A percentile compares a stretch with the other conserved stretches of the same genome.
phyloP scores from a whole-genome alignment of 2,329 filamentous ascomycete genomes.

The Penicillium sclerotiorum region DNA sequence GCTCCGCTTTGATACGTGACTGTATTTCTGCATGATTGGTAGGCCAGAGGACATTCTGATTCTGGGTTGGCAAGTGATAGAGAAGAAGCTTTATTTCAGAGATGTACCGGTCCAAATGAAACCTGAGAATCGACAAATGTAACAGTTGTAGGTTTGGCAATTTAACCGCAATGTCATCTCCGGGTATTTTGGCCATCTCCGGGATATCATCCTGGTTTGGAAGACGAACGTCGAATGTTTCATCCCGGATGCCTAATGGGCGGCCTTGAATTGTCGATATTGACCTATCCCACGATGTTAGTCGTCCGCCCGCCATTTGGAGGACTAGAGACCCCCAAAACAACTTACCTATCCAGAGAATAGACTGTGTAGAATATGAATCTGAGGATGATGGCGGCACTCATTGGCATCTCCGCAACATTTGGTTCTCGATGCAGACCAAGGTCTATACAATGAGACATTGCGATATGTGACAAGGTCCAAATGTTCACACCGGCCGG shows the following conservation, averaged over 20 bases:
- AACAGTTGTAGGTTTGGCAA: slow-evolving; percentile 14
- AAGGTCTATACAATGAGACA: slow-evolving; percentile 43
- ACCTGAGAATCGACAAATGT: slow-evolving; percentile 30
- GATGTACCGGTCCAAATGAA: slow-evolving; percentile 28
- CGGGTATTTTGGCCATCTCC: slow-evolving; percentile 4
- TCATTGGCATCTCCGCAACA: slow-evolving; percentile 7
- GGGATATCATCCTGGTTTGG: slow-evolving; percentile 12
- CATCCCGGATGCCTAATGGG: slow-evolving; percentile 41
- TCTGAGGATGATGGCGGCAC: slow-evolving; percentile 20
- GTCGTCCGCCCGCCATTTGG: neutral
- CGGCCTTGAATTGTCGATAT: slow-evolving; percentile 44
- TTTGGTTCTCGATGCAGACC: slow-evolving; percentile 41
- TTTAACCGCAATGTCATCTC: slow-evolving; percentile 5
- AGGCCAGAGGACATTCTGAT: slow-evolving; percentile 23
- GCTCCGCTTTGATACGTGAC: slow-evolving; percentile 19
- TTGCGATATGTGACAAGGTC: slow-evolving; percentile 40
- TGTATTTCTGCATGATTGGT: slow-evolving; percentile 21
- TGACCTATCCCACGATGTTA: slow-evolving; percentile 24
- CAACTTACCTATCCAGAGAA: slow-evolving; percentile 35
- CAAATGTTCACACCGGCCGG: slow-evolving; percentile 41
- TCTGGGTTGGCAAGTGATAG: slow-evolving; percentile 27
- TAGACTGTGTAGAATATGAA: slow-evolving; percentile 42
- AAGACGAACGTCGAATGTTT: slow-evolving; percentile 39
- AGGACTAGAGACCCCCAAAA: neutral
- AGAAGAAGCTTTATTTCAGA: slow-evolving; percentile 33